A percentile compares a stretch with the other conserved stretches of the same genome.
Conservation (phyloP, 1,284 basidiomycete genomes). For the Blastosporella zonata region DNA sequence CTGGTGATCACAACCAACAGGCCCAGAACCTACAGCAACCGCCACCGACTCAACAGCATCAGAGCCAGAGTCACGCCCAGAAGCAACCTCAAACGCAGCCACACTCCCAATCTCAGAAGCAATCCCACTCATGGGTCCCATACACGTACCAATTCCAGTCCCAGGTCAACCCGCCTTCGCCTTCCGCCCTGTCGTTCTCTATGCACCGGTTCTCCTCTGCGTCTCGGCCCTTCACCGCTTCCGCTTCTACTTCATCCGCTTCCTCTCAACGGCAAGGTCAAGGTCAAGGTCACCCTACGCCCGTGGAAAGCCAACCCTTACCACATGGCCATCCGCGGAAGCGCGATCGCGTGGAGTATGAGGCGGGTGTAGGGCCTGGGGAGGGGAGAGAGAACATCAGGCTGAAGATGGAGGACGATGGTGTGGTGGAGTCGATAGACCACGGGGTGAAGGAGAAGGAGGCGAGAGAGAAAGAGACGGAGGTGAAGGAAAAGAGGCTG, state of each 20-base stretch:
- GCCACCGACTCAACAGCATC: not conserved
- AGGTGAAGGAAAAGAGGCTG: conserved; percentile 1
- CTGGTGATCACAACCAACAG: too few relatives aligned
- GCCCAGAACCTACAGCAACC: too few relatives aligned
- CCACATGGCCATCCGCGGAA: conserved; percentile 9
- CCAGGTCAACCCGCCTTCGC: not conserved
- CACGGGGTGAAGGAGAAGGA: not conserved
- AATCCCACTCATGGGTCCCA: not conserved
- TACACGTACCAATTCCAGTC: not conserved
- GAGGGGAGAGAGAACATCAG: not conserved
- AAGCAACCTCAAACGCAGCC: not conserved
- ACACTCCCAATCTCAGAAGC: not conserved
- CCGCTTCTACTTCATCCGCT: too few relatives aligned
- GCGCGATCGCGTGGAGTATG: conserved; percentile 18
- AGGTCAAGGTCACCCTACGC: too few relatives aligned
- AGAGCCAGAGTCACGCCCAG: not conserved
- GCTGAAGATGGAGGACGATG: conserved; percentile 4
- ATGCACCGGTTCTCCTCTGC: not conserved
- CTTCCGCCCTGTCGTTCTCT: not conserved
- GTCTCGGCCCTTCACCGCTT: too few relatives aligned
- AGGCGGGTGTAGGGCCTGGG: not conserved
- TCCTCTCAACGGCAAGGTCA: too few relatives aligned
- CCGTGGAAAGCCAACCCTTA: too few relatives aligned
- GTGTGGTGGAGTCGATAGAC: not conserved
- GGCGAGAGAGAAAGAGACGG: not conserved